These are phyloP conservation scores for Coix lacrymajobi DNA, from an alignment of 176 grass and related monocot genomes.

Conservation along the genomic window DNA sequence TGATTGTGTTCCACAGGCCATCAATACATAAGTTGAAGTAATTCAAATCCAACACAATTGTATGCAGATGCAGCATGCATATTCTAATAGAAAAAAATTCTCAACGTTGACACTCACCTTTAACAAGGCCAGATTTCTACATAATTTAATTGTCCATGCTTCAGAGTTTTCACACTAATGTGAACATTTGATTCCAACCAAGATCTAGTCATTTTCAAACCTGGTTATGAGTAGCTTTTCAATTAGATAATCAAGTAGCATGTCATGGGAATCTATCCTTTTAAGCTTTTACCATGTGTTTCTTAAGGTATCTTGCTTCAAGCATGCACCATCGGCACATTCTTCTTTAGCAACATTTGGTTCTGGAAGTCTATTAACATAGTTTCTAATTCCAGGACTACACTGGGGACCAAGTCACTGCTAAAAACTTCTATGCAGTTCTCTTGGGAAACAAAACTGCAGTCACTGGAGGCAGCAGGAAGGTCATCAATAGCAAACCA, in stretches of 20 bases:
- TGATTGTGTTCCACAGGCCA: neutral
- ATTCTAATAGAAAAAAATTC: neutral
- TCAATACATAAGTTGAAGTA: neutral
- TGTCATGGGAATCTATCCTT: neutral
- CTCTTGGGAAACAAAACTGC: constrained; percentile 67
- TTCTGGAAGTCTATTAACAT: neutral
- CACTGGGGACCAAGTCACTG: constrained; percentile 60
- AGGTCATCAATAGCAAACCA: constrained; percentile 79
- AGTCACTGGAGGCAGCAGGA: constrained; percentile 78
- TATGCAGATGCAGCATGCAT: neutral
- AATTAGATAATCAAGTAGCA: neutral
- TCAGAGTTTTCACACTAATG: neutral
- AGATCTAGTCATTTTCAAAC: neutral
- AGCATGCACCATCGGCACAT: neutral
- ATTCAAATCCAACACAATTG: neutral
- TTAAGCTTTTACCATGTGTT: neutral
- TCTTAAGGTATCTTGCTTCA: neutral
- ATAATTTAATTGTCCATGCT: neutral
- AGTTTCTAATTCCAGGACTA: constrained; percentile 58
- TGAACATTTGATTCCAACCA: neutral
- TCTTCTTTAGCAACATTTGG: neutral
- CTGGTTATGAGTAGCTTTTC: neutral
- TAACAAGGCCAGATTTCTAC: neutral
- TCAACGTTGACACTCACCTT: neutral
- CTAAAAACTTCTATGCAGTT: constrained; percentile 72